phyloP scores from a whole-genome alignment of 176 grass and related monocot genomes.

The Eleusine coracana region DNA sequence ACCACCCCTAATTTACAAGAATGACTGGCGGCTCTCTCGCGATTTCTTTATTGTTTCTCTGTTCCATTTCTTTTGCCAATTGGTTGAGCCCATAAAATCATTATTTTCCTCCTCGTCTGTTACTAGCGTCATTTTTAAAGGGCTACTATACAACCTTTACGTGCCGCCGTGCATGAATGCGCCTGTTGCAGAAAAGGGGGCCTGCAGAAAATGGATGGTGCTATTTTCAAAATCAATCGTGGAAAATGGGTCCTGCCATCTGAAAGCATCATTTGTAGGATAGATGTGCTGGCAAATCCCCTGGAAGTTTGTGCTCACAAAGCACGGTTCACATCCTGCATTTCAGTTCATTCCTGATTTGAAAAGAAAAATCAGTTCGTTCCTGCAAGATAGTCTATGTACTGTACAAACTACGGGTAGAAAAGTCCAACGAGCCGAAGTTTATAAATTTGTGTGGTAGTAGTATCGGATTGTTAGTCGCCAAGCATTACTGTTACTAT shows the following conservation, averaged over 20 bases:
- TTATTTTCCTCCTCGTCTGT: not conserved
- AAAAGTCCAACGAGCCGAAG: no score
- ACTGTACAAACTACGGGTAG: not conserved
- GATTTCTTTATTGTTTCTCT: conserved; percentile 12
- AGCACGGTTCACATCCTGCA: not conserved
- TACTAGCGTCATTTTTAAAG: conserved; percentile 11
- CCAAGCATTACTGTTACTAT: no score
- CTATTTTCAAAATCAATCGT: conserved; percentile 24
- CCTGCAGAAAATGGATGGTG: conserved; percentile 30
- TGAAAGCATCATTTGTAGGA: conserved; percentile 9
- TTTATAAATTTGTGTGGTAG: no score
- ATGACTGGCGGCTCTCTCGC: conserved; percentile 30
- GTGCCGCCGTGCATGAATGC: conserved; percentile 36
- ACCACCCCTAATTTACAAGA: conserved; percentile 46
- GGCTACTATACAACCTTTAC: not conserved
- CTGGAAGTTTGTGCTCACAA: not conserved
- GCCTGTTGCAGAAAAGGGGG: not conserved
- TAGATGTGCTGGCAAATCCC: conserved; percentile 29
- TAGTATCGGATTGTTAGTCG: no score
- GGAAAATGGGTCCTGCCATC: conserved; percentile 37
- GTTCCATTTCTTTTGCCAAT: conserved; percentile 32
- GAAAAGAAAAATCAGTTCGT: not conserved
- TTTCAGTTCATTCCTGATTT: no score
- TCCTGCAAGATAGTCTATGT: no score
- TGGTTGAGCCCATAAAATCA: conserved; percentile 26